Percentiles rank a stretch among this genome's conserved stretches.
phyloP scores from a whole-genome alignment of 73 alveolate genomes.

The Stentor coeruleus region DNA sequence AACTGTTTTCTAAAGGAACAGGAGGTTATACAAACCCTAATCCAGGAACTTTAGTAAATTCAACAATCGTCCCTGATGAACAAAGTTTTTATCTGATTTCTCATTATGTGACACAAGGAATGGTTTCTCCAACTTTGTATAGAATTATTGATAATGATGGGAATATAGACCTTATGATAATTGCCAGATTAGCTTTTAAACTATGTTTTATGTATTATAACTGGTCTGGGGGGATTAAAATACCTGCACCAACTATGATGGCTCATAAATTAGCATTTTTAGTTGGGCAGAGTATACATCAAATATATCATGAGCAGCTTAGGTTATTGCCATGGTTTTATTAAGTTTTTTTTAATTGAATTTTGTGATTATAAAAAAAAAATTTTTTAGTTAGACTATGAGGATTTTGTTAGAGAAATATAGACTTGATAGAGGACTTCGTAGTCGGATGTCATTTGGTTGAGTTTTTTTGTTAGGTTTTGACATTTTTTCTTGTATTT shows the following conservation, averaged over 20 bases:
- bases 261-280: constrained; percentile 27
- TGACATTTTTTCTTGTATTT: no score
- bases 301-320: not conserved
- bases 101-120: constrained; percentile 25
- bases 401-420: no score
- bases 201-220: constrained; percentile 89
- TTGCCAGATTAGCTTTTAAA: constrained; percentile 60
- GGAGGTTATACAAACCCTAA: constrained; percentile 9
- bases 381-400: no score
- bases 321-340: constrained; percentile 11
- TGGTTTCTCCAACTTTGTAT: constrained; percentile 21
- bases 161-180: constrained; percentile 36
- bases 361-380: no score
- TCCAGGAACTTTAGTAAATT: constrained; percentile 14
- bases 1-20: not conserved
- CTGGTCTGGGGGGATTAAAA: constrained; percentile 89
- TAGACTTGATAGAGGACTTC: no score
- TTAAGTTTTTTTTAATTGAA: constrained; percentile 5
- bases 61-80: not conserved
- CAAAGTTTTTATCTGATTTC: constrained; percentile 17
- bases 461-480: no score
- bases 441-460: no score
- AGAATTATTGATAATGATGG: constrained; percentile 31
- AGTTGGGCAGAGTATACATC: constrained; percentile 26
- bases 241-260: constrained; percentile 32